phyloP scores from a whole-genome alignment of 2,329 filamentous ascomycete genomes.

The Fusarium piperis region DNA sequence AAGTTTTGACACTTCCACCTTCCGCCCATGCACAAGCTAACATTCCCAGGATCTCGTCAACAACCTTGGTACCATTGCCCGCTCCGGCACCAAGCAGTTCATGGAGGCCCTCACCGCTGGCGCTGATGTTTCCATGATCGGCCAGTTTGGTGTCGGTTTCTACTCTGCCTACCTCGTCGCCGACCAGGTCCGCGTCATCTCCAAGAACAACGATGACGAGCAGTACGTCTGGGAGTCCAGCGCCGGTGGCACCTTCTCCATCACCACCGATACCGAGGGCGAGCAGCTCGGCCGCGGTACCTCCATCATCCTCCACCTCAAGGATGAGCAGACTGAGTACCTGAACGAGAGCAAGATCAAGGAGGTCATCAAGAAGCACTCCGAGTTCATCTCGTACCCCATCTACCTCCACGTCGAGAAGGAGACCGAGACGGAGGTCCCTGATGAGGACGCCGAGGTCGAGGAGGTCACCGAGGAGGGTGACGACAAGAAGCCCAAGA shows the following conservation, averaged over 20 bases:
- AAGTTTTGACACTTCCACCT: constrained; percentile 57
- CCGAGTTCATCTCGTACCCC: constrained; percentile 99
- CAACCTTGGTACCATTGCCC: constrained; percentile 99
- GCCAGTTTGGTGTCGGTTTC: constrained; percentile 99
- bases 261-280: constrained; percentile 88
- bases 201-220: constrained; percentile 99
- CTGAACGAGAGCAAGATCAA: constrained; percentile 99
- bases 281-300: constrained; percentile 92
- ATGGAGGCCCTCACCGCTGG: constrained; percentile 99
- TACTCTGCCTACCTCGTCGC: constrained; percentile 99
- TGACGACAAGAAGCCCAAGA: constrained; percentile 94
- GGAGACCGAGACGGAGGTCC: constrained; percentile 99
- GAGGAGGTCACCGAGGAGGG: constrained; percentile 70
- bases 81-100: constrained; percentile 99
- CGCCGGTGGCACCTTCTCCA: constrained; percentile 96
- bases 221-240: constrained; percentile 99
- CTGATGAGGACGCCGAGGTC: constrained; percentile 90
- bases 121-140: constrained; percentile 99
- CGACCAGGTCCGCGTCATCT: constrained; percentile 93
- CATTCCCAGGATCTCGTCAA: constrained; percentile 87
- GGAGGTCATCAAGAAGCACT: constrained; percentile 99
- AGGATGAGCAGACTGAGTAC: constrained; percentile 99
- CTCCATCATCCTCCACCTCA: constrained; percentile 98
- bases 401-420: constrained; percentile 99
- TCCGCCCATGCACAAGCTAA: neutral